Conservation (phyloP, 2,329 filamentous ascomycete species). For the Ceratocystis alfenasii region DNA sequence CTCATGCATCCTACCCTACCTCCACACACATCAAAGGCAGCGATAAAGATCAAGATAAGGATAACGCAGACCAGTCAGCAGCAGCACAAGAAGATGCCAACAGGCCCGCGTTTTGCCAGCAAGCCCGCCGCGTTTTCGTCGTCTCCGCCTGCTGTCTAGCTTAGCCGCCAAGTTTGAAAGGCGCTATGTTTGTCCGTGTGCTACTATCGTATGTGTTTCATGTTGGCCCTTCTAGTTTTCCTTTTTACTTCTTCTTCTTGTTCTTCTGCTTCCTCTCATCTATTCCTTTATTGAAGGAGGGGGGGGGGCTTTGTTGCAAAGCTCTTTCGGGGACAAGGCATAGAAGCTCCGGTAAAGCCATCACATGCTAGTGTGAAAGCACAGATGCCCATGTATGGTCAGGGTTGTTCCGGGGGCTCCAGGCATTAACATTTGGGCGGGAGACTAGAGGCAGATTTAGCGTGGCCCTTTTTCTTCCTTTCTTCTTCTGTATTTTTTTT, state of each 20-base stretch:
- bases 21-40: not conserved
- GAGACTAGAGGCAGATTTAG: not conserved
- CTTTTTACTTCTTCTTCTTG: not conserved
- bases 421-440: not conserved
- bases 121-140: not conserved
- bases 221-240: not conserved
- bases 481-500: not conserved
- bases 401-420: constrained; percentile 1
- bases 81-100: too few species aligned
- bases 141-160: not conserved
- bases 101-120: not conserved
- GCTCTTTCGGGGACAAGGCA: not conserved
- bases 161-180: not conserved
- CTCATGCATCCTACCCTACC: too few species aligned
- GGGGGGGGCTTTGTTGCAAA: not conserved
- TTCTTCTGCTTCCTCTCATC: too few species aligned
- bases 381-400: not conserved
- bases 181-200: constrained; percentile 4
- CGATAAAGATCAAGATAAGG: not conserved
- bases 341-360: constrained; percentile 5
- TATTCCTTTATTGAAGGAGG: not conserved
- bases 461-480: not conserved
- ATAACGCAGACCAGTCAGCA: too few species aligned
- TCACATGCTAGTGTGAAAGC: constrained; percentile 8
- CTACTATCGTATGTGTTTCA: constrained; percentile 9